These are phyloP conservation scores for Crithidia thermophila DNA, from an alignment of 208 protist genomes.

Conservation along the genomic window DNA sequence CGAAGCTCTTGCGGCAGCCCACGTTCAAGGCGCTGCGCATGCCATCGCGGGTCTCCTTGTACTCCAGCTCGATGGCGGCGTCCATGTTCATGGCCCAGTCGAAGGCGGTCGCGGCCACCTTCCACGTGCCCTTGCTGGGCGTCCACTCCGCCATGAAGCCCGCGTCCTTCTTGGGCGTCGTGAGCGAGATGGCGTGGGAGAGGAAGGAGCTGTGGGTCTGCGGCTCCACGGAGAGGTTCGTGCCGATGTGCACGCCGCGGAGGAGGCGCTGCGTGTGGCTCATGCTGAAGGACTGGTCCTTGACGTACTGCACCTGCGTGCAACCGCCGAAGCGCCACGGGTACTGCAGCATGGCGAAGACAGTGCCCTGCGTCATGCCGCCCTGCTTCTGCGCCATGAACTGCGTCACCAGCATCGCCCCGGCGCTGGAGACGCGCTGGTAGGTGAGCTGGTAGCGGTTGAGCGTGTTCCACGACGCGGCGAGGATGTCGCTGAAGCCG, in stretches of 20 bases:
- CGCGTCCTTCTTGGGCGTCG: constrained; percentile 65
- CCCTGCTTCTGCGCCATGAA: constrained; percentile 89
- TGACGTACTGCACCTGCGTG: constrained; percentile 87
- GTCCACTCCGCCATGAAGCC: constrained; percentile 63
- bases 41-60: constrained; percentile 61
- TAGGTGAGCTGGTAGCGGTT: constrained; percentile 90
- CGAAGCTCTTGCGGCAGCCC: constrained; percentile 66
- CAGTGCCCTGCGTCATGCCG: constrained; percentile 76
- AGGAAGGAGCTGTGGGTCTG: constrained; percentile 64
- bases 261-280: constrained; percentile 85
- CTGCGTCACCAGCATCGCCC: constrained; percentile 81
- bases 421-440: constrained; percentile 78
- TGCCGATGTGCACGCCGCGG: constrained; percentile 80
- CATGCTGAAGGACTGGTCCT: constrained; percentile 74
- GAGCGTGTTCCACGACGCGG: constrained; percentile 83
- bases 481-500: constrained; percentile 84
- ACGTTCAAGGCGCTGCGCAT: constrained; percentile 74
- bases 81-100: constrained; percentile 79
- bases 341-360: constrained; percentile 90
- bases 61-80: constrained; percentile 77
- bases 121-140: constrained; percentile 84
- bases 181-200: constrained; percentile 63
- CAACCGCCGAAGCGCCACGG: constrained; percentile 83
- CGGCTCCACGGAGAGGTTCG: constrained; percentile 65
- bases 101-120: constrained; percentile 57